These are phyloP conservation scores for Hypoxylon sp. DNA, from an alignment of 2,329 filamentous ascomycete genomes.

Conservation along the genomic window DNA sequence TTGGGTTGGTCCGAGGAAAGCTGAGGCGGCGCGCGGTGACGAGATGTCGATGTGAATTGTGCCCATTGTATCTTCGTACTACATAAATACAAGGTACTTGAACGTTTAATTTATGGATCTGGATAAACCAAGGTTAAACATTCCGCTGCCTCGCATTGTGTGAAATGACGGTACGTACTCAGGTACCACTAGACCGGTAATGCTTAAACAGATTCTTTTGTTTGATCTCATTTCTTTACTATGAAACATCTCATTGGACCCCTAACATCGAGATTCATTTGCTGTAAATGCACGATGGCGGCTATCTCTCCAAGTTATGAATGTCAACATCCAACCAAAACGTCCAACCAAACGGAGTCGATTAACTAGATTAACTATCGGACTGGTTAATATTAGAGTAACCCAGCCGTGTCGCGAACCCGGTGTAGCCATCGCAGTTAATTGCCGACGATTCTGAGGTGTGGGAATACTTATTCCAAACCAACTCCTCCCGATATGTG, in stretches of 20 bases:
- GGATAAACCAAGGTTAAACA: conserved; percentile 32
- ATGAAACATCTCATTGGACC: conserved; percentile 31
- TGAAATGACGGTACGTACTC: background rate
- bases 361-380: conserved; percentile 2
- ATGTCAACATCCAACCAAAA: conserved; percentile 28
- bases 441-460: conserved; percentile 12
- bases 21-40: conserved; percentile 40
- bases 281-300: conserved; percentile 32
- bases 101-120: conserved; percentile 33
- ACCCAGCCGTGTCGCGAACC: conserved; percentile 17
- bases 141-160: conserved; percentile 3
- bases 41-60: conserved; percentile 37
- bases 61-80: conserved; percentile 24
- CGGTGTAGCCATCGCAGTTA: conserved; percentile 11
- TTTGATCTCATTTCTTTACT: conserved; percentile 4
- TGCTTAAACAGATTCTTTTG: background rate
- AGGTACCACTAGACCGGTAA: conserved; percentile 10
- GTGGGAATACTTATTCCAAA: background rate
- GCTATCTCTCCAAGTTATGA: conserved; percentile 22
- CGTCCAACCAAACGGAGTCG: conserved; percentile 25
- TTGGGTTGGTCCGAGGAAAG: conserved; percentile 34
- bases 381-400: conserved; percentile 27
- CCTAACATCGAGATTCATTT: conserved; percentile 27
- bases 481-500: background rate
- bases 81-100: conserved; percentile 18